These are phyloP conservation scores for Vitis hybrid DNA, from an alignment of 177 flowering plant species.

Conservation along the genomic window DNA sequence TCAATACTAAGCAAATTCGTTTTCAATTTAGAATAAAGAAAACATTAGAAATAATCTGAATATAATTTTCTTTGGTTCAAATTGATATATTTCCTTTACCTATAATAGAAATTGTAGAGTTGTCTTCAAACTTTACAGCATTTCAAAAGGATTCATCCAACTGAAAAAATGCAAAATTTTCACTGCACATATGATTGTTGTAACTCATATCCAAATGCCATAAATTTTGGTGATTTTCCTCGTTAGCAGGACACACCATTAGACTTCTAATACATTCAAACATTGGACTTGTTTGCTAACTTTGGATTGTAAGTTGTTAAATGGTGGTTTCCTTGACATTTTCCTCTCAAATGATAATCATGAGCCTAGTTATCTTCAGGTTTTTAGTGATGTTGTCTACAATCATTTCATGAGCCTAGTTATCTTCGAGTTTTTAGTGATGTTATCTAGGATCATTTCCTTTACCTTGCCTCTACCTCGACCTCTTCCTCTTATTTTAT, in stretches of 20 bases:
- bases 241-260: not conserved
- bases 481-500: not conserved
- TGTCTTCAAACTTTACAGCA: not conserved
- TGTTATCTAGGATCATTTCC: not conserved
- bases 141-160: not conserved
- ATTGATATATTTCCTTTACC: conserved; percentile 7
- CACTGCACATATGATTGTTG: not conserved
- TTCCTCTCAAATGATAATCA: not conserved
- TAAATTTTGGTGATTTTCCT: too few species aligned
- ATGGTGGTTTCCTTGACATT: not conserved
- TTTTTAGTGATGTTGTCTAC: too few species aligned
- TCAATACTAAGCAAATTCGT: conserved; percentile 1
- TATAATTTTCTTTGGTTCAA: not conserved
- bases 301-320: not conserved
- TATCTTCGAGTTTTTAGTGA: not conserved
- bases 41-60: conserved; percentile 1
- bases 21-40: conserved; percentile 9
- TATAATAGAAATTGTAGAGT: not conserved
- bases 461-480: not conserved
- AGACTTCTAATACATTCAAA: not conserved
- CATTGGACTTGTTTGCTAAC: not conserved
- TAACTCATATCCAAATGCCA: not conserved
- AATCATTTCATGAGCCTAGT: too few species aligned
- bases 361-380: too few species aligned
- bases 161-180: not conserved